phyloP scores from a whole-genome alignment of 176 grass and related monocot genomes.

The Cocos nucifera region DNA sequence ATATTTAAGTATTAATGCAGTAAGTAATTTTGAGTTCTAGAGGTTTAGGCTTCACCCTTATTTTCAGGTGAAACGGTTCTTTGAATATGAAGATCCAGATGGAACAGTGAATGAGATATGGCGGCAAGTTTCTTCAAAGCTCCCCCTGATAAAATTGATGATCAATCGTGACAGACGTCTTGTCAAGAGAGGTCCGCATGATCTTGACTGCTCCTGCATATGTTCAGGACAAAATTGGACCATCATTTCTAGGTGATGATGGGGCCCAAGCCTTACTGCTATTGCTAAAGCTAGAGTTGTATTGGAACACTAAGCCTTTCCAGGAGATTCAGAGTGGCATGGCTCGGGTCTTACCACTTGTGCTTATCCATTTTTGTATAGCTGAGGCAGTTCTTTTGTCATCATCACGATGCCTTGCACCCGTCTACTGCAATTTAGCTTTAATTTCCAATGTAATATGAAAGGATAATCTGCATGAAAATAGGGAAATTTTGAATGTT shows the following conservation, averaged over 20 bases:
- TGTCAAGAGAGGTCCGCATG: conserved; percentile 34
- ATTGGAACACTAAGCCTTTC: too few species aligned
- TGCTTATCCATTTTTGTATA: too few species aligned
- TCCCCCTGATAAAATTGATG: conserved; percentile 70
- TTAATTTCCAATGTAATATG: too few species aligned
- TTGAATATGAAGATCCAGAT: conserved; percentile 74
- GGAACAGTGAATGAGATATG: conserved; percentile 88
- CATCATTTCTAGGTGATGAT: not conserved
- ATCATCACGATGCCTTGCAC: too few species aligned
- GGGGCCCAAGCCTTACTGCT: too few species aligned
- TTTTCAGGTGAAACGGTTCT: conserved; percentile 72
- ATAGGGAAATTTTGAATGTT: too few species aligned
- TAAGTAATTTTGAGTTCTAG: not conserved
- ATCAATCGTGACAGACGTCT: conserved; percentile 76
- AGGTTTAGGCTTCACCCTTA: not conserved
- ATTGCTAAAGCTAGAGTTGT: too few species aligned
- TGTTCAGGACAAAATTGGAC: conserved; percentile 37
- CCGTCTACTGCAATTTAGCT: too few species aligned
- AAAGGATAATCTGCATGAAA: too few species aligned
- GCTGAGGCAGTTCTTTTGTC: too few species aligned
- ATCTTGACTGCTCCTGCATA: conserved; percentile 69
- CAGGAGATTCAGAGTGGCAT: too few species aligned
- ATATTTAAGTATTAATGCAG: not conserved
- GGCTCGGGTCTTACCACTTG: too few species aligned
- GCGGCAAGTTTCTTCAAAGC: conserved; percentile 81